These are phyloP conservation scores for Dillenia turbinata DNA, from an alignment of 164 flowering plant genomes.

Conservation along the genomic window DNA sequence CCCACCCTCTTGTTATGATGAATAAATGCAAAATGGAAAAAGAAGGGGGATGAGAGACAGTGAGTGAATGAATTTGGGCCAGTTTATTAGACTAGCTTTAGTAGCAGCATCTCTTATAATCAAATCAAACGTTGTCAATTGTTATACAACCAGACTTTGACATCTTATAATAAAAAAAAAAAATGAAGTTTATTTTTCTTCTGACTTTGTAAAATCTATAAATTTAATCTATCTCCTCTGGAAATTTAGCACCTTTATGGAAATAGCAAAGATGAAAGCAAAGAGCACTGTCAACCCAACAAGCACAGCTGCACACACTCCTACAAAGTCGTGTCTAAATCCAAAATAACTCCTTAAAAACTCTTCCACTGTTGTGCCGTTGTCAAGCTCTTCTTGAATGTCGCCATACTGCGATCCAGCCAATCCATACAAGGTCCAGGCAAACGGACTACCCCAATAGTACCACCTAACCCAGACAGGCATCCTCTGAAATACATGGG, in stretches of 20 bases:
- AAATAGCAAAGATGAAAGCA: background rate
- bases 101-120: no score
- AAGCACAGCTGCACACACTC: background rate
- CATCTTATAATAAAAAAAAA: no score
- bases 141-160: no score
- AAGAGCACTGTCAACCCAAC: background rate
- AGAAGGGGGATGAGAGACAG: no score
- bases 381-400: background rate
- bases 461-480: slow-evolving; percentile 71
- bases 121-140: no score
- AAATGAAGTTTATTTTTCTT: no score
- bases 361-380: background rate
- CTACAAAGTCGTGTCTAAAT: background rate
- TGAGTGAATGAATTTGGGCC: no score
- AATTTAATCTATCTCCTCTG: background rate
- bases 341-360: background rate
- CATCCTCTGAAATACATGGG: slow-evolving; percentile 29
- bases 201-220: no score
- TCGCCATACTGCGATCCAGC: background rate
- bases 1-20: no score
- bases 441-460: slow-evolving; percentile 39
- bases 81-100: no score
- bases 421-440: background rate
- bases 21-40: no score
- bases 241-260: background rate